Base-by-base conservation (phyloP, 2,329 filamentous ascomycete species). In the Penicillium digitatum region DNA sequence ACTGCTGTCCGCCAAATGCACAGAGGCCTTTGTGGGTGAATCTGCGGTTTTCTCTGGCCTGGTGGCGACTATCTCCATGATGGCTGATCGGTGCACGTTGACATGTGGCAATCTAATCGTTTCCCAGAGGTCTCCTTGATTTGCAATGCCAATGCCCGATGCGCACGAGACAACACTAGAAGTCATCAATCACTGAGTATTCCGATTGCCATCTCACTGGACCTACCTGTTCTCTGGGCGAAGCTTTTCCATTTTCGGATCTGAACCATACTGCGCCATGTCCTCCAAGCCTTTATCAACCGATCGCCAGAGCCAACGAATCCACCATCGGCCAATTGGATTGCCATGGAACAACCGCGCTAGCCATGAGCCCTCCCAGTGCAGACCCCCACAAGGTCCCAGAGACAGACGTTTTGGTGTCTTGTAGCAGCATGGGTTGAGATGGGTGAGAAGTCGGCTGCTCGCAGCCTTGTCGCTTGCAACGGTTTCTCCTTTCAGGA, bases 41-140 rank as follows among this genome's bases (percentile, higher is more conserved):
- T 24, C 20, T 1, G 9, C 39, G 4, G 39, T 14, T 4, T 12
- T 16, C 10, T 35, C 35, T 7, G 45, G 12, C 1, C 1, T 20
- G 24, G 24, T 12, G 7, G n/a, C 12, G 4, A 40, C 31, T 3
- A 62, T 58, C 1, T 16, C n/a, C 1, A 38, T 26, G 20, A 68
- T 61, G 3, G 35, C 38, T 2, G 65, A 63, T 27, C 66, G 60
- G 40, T 67, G 45, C 4, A 66, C 47, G 14, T 62, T 57, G 20
- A 68, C 59, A 48, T 67, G 59, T 0, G 60, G 31, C 0, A 44
- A 53, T 20, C 53, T 54, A 24, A 67, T 62, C 0, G 59, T 58
- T 16, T 68, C 60, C 64, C 63, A 68, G 4, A 67, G 45, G 18
- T 67, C 56, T 2, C 29, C 48, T 18, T 67, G 65, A 39, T 68